Conservation (phyloP, 2,329 filamentous ascomycete species). For the Colletotrichum eremochloae region DNA sequence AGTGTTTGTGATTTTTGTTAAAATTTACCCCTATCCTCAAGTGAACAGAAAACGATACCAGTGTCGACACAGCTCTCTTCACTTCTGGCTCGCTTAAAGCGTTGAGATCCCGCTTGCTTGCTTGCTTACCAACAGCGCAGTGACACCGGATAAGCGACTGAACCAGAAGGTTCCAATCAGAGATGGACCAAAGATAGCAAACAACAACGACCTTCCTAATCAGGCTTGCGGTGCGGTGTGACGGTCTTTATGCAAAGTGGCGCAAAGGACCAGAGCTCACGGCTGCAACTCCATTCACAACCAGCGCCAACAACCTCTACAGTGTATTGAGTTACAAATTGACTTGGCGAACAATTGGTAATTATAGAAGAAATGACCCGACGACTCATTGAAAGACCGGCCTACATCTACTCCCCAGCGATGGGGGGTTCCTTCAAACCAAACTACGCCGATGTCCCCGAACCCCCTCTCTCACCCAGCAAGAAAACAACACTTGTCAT, state of each 20-base stretch:
- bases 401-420: constrained; percentile 47
- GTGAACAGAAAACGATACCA: too few species aligned
- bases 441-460: constrained; percentile 6
- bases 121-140: not conserved
- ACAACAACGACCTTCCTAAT: constrained; percentile 7
- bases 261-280: not conserved
- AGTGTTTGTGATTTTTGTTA: too few species aligned
- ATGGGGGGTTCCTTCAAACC: constrained; percentile 48
- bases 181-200: not conserved
- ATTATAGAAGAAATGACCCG: constrained; percentile 23
- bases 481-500: constrained; percentile 47
- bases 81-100: too few species aligned
- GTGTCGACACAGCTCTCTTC: too few species aligned
- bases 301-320: too few species aligned
- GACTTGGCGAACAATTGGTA: not conserved
- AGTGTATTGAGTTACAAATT: too few species aligned
- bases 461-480: not conserved
- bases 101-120: too few species aligned
- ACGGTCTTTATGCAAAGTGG: not conserved
- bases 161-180: not conserved
- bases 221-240: too few species aligned
- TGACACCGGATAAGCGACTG: not conserved
- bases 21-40: too few species aligned
- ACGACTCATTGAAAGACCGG: constrained; percentile 22
- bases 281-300: too few species aligned